These are phyloP conservation scores for Filosporella fistucella DNA, from an alignment of 495 filamentous ascomycete species.

Conservation along the genomic window DNA sequence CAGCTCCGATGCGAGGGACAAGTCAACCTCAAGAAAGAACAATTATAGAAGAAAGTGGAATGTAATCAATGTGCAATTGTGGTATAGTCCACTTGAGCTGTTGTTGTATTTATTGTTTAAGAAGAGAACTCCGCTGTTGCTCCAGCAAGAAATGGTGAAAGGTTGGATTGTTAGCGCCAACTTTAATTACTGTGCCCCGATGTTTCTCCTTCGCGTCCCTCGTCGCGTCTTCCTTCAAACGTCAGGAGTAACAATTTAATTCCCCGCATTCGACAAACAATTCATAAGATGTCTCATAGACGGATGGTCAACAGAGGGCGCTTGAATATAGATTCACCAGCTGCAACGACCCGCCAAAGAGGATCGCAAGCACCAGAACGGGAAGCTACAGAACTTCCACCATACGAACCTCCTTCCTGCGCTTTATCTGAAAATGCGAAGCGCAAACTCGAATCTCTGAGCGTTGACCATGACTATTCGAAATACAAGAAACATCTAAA, in stretches of 20 bases:
- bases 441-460: constrained; percentile 28
- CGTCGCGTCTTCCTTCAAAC: not conserved
- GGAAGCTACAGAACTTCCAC: constrained; percentile 38
- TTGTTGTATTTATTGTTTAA: too few relatives aligned
- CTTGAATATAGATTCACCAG: constrained; percentile 13
- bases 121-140: too few relatives aligned
- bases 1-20: too few relatives aligned
- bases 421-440: constrained; percentile 36
- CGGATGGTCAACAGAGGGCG: constrained; percentile 12
- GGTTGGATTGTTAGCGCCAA: not conserved
- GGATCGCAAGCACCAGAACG: not conserved
- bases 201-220: not conserved
- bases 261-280: not conserved
- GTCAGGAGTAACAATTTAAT: not conserved
- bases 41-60: too few relatives aligned
- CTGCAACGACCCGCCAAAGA: not conserved
- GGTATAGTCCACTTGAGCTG: too few relatives aligned
- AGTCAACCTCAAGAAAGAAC: too few relatives aligned
- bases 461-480: constrained; percentile 23
- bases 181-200: not conserved
- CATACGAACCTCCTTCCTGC: constrained; percentile 52
- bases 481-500: constrained; percentile 34
- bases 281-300: constrained; percentile 13
- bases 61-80: too few relatives aligned
- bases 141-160: too few relatives aligned